These are phyloP conservation scores for Nymphaea colorata DNA, from an alignment of 164 flowering plant genomes.

Conservation along the genomic window DNA sequence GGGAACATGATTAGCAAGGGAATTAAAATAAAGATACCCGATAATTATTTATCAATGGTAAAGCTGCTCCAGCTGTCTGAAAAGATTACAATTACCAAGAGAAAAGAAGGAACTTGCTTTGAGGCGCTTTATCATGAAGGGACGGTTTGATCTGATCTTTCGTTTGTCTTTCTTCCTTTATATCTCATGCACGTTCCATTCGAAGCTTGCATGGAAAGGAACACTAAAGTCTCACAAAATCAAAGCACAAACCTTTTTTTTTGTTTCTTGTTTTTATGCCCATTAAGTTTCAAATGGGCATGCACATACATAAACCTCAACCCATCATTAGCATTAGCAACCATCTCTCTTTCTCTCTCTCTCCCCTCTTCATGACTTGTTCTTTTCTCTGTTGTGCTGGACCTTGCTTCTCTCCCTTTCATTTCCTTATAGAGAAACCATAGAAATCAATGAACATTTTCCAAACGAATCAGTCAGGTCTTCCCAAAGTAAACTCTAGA, in stretches of 20 bases:
- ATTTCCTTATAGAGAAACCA: no score
- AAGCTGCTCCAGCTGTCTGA: background rate
- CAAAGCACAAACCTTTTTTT: background rate
- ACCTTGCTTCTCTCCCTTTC: no score
- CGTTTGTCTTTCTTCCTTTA: background rate
- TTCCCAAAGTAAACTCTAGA: background rate
- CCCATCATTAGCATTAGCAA: background rate
- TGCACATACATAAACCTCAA: background rate
- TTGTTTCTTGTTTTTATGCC: background rate
- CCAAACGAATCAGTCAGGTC: background rate
- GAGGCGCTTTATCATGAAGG: background rate
- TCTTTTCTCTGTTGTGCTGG: background rate
- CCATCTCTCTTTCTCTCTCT: background rate
- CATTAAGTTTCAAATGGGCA: background rate
- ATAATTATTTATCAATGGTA: background rate
- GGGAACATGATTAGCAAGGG: background rate
- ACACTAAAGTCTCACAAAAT: background rate
- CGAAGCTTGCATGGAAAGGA: background rate
- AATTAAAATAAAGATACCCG: background rate
- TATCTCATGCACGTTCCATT: background rate
- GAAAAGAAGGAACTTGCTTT: background rate
- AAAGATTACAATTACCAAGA: background rate
- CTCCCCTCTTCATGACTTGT: background rate
- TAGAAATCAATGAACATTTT: no score
- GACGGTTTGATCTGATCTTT: background rate